Percentiles rank a stretch among this genome's conserved stretches.
Evolutionary conservation across 2,329 filamentous ascomycete genomes (phyloP).

Genomic region (Phyllosticta citribraziliensis): DNA sequence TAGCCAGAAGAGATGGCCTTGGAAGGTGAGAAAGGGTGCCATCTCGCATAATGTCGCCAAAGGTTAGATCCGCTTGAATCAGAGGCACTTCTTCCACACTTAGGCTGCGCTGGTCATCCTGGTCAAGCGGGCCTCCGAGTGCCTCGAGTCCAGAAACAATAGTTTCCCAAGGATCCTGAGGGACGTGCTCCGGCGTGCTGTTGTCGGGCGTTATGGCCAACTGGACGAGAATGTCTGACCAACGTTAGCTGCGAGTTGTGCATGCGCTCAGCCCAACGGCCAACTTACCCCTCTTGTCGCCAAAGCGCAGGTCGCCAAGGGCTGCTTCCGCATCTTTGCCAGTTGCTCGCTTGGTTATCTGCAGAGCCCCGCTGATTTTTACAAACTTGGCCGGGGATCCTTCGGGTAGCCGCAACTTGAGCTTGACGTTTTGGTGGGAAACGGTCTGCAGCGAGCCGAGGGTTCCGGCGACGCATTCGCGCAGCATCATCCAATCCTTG

Average conservation of each 20-base stretch:
- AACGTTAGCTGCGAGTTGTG: conserved; percentile 13
- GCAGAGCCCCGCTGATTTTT: conserved; percentile 92
- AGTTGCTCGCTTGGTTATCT: conserved; percentile 92
- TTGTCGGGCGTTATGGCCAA: conserved; percentile 85
- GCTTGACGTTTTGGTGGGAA: conserved; percentile 96
- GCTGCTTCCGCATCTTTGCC: conserved; percentile 89
- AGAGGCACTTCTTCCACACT: conserved; percentile 92
- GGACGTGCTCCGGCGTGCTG: conserved; percentile 68
- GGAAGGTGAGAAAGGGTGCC: conserved; percentile 78
- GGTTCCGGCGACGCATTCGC: conserved; percentile 90
- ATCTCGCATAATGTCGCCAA: conserved; percentile 87
- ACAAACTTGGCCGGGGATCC: conserved; percentile 97
- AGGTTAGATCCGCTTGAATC: conserved; percentile 87
- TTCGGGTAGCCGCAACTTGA: conserved; percentile 88
- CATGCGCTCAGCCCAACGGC: not conserved
- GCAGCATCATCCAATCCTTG: conserved; percentile 99
- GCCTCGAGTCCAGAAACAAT: conserved; percentile 94
- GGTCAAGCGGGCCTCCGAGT: conserved; percentile 75
- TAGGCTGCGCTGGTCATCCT: conserved; percentile 69
- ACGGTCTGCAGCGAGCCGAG: conserved; percentile 83
- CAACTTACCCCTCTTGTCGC: conserved; percentile 63
- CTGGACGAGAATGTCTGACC: conserved; percentile 78
- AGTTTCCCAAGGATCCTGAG: conserved; percentile 93
- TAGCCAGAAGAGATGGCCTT: conserved; percentile 81
- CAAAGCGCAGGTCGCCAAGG: conserved; percentile 84